phyloP scores from a whole-genome alignment of 495 filamentous ascomycete species.

The Coniosporium apollinis region DNA sequence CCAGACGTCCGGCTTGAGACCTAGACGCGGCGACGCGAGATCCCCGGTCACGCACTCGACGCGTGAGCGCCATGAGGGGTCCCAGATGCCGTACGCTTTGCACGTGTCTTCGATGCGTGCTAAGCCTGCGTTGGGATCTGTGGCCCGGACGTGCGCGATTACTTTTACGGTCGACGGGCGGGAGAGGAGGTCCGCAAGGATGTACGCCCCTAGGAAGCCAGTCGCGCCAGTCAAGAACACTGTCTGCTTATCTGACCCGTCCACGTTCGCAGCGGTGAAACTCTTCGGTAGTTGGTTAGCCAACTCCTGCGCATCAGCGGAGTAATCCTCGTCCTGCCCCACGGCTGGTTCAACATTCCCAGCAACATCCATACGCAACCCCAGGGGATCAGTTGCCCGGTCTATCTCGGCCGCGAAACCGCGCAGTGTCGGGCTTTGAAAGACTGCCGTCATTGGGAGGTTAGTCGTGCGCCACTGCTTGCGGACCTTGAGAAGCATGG shows the following conservation, averaged over 20 bases:
- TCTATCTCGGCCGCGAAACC: constrained; percentile 65
- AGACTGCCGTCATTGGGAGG: constrained; percentile 61
- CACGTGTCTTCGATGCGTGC: constrained; percentile 33
- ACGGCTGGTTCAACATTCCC: constrained; percentile 12
- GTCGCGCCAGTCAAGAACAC: constrained; percentile 83
- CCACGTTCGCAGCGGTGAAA: constrained; percentile 22
- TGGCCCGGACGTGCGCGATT: constrained; percentile 61
- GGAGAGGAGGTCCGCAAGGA: constrained; percentile 57
- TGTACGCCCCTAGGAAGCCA: constrained; percentile 75
- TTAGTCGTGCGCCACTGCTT: constrained; percentile 47
- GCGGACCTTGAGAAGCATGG: constrained; percentile 56
- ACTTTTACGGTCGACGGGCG: constrained; percentile 41
- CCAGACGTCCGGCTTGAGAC: constrained; percentile 47
- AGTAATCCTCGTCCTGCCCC: constrained; percentile 40
- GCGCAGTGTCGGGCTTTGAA: constrained; percentile 54
- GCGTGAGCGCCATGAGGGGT: constrained; percentile 44
- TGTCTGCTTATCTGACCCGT: constrained; percentile 27
- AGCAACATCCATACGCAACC: constrained; percentile 16
- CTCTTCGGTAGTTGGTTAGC: constrained; percentile 29
- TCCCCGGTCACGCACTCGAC: constrained; percentile 56
- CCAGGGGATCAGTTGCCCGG: constrained; percentile 29
- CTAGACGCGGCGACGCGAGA: constrained; percentile 52
- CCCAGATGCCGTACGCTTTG: constrained; percentile 68
- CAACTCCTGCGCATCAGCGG: constrained; percentile 47
- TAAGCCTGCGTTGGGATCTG: constrained; percentile 34